phyloP scores from a whole-genome alignment of 83 land plant species.

The Larix sibirica region DNA sequence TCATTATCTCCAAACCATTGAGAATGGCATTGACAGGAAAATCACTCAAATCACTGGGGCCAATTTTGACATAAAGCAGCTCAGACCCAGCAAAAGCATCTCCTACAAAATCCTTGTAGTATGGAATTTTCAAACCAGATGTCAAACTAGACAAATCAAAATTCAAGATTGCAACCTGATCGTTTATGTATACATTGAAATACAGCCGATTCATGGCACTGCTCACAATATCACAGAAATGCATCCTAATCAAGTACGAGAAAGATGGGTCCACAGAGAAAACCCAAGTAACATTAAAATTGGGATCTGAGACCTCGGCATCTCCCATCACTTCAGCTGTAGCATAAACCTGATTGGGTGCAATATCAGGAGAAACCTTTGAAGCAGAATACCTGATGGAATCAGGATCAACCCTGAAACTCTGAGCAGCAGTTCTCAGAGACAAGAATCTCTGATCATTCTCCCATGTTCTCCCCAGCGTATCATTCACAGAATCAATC shows the following conservation, averaged over 20 bases:
- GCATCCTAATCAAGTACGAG: constrained; percentile 62
- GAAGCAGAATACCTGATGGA: constrained; percentile 18
- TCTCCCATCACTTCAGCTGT: constrained; percentile 37
- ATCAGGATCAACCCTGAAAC: neutral
- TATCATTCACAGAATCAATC: constrained; percentile 41
- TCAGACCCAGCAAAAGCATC: constrained; percentile 20
- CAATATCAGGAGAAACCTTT: constrained; percentile 38
- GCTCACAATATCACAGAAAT: constrained; percentile 78
- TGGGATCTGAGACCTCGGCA: neutral
- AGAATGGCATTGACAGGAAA: constrained; percentile 44
- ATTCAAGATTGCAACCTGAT: constrained; percentile 18
- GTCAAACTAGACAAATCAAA: constrained; percentile 44
- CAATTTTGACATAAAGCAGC: constrained; percentile 33
- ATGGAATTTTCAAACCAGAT: constrained; percentile 28
- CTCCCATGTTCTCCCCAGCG: constrained; percentile 58
- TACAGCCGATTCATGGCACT: constrained; percentile 24
- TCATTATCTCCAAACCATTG: constrained; percentile 78
- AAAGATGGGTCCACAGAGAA: constrained; percentile 46
- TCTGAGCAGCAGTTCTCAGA: neutral
- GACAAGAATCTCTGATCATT: constrained; percentile 36
- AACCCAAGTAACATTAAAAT: constrained; percentile 65
- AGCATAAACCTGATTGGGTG: constrained; percentile 59
- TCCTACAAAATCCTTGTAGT: constrained; percentile 52
- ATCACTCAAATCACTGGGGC: constrained; percentile 33
- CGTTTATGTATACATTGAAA: constrained; percentile 69